Evolutionary conservation across 2,329 filamentous ascomycete species (phyloP), one percentile per base, ranked within the genome.

Genomic region (Xylaria sp.): DNA sequence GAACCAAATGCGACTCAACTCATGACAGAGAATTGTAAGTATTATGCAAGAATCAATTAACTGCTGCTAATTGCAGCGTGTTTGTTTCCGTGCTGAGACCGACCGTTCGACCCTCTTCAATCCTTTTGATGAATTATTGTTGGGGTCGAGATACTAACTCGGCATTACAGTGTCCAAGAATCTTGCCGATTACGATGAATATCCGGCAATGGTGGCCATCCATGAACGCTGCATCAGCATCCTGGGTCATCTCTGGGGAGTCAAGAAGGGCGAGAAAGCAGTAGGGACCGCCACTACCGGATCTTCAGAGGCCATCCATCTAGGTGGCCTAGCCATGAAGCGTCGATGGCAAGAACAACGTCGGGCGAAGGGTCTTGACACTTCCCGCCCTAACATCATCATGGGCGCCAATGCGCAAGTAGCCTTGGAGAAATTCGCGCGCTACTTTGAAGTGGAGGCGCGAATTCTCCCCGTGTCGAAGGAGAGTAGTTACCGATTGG

Each of bases 341-440:
- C 84, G 90, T n/a, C 84, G 88, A 23, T 93, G 91, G 91, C 89
- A 92, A 77, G 88, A 91, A 74, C 86, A 85, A 73, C 84, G 90
- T 31, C 82, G 80, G 65, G 67, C 61, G 2, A 68, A 72, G 84
- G 89, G 90, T 15, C 91, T 92, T 70, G 89, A 91, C 72, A 87
- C 84, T 1, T 83, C 80, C 1, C 88, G 86, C 39, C 91, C 91
- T 1, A 93, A 93, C 75, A 92, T 93, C 71, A 83, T 93, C 75
- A 93, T 93, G 91, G 91, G 90, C 1, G 85, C 89, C 28, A 92
- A 92, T 73, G 90, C 90, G 1, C 91, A 93, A 79, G 91, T 93
- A 0, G 90, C 90, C 0, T 83, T 92, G 51, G 88, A 92, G 80
- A 93, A 93, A 77, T 92, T 92, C 71, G 90, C 90, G 2, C 81